phyloP scores from a whole-genome alignment of 441 rosid genomes.

The Manihot esculenta region DNA sequence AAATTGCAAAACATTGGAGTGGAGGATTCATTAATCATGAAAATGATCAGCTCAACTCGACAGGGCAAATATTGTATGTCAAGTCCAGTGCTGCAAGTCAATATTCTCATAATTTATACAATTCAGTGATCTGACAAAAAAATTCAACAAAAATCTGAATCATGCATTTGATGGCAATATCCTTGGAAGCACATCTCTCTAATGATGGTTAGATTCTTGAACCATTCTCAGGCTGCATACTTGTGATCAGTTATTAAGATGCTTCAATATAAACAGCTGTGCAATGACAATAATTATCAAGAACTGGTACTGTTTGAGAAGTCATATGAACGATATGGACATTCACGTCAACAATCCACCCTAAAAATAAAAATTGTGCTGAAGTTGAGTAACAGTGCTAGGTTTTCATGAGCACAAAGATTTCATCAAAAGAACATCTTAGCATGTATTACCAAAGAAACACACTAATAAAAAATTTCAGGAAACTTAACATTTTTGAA shows the following conservation, averaged over 20 bases:
- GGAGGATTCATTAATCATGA: background rate
- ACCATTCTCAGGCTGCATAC: background rate
- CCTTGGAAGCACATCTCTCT: too few relatives aligned
- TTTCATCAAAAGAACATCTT: background rate
- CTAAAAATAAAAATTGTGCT: too few relatives aligned
- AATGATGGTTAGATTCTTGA: too few relatives aligned
- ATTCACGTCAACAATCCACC: too few relatives aligned
- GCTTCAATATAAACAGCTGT: background rate
- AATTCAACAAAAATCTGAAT: too few relatives aligned
- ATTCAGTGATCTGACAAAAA: too few relatives aligned
- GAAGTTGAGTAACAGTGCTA: too few relatives aligned
- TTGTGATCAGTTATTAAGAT: too few relatives aligned
- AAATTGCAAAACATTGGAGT: background rate
- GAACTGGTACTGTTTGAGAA: too few relatives aligned
- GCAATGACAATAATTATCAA: background rate
- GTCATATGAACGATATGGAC: too few relatives aligned
- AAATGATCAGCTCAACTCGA: background rate
- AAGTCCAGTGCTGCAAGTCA: background rate
- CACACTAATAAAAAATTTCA: background rate
- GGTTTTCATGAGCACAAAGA: background rate
- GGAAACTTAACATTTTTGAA: background rate
- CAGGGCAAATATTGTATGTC: background rate
- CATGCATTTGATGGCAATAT: too few relatives aligned
- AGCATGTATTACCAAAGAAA: background rate
- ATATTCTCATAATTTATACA: too few relatives aligned